These are phyloP conservation scores for Ogataea populi-albae DNA, from an alignment of 805 yeast genomes.

Conservation along the genomic window DNA sequence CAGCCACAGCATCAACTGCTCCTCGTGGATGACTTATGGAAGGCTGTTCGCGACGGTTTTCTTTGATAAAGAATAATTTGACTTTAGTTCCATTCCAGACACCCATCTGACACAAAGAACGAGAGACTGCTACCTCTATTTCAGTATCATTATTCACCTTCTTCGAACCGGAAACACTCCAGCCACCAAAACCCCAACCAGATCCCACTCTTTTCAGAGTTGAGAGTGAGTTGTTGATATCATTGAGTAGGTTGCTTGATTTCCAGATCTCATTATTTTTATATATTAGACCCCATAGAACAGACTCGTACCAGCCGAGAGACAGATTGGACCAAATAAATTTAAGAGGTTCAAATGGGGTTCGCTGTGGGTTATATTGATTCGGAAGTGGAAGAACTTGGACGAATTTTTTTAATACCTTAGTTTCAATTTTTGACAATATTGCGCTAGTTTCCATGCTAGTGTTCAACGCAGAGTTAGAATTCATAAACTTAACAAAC, in stretches of 20 bases:
- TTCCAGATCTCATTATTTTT: slow-evolving; percentile 36
- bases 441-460: slow-evolving; percentile 29
- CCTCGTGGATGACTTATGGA: slow-evolving; percentile 37
- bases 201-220: slow-evolving; percentile 35
- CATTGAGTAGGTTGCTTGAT: slow-evolving; percentile 29
- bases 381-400: slow-evolving; percentile 16
- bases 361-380: slow-evolving; percentile 41
- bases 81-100: slow-evolving; percentile 47
- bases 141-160: slow-evolving; percentile 6
- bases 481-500: slow-evolving; percentile 28
- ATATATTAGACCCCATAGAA: slow-evolving; percentile 61
- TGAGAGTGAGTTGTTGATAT: slow-evolving; percentile 33
- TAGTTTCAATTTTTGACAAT: slow-evolving; percentile 40
- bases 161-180: slow-evolving; percentile 7
- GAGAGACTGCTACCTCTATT: slow-evolving; percentile 5
- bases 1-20: slow-evolving; percentile 48
- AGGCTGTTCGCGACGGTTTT: slow-evolving; percentile 12
- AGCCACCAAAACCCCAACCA: slow-evolving; percentile 34
- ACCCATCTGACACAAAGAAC: slow-evolving; percentile 27
- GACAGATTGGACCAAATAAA: slow-evolving; percentile 64
- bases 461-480: slow-evolving; percentile 34
- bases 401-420: slow-evolving; percentile 26
- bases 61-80: slow-evolving; percentile 39
- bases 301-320: slow-evolving; percentile 72
- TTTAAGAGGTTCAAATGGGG: slow-evolving; percentile 44